Evolutionary conservation across 345 rosid species (phyloP).

Genomic region (Cardiospermum halicacabum): DNA sequence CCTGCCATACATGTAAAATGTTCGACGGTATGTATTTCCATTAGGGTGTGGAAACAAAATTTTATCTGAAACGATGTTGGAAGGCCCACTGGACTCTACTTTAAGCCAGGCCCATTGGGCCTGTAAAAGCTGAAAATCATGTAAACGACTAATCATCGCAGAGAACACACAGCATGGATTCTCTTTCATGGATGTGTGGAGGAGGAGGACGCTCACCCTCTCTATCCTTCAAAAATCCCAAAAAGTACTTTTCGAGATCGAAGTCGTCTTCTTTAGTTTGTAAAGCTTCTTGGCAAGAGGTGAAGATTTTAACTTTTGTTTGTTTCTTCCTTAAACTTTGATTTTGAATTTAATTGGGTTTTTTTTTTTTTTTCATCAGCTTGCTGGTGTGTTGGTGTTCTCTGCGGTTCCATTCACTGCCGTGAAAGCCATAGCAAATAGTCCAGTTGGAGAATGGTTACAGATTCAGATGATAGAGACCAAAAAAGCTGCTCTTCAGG

Average conservation of each 20-base stretch:
- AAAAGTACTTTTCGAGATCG: constrained; percentile 1
- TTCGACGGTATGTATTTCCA: no score
- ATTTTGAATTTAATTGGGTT: not conserved
- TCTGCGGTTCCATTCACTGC: constrained; percentile 89
- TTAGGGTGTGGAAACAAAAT: no score
- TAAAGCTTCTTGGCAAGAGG: constrained; percentile 94
- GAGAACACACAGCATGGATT: not conserved
- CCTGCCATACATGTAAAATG: no score
- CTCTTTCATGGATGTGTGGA: constrained; percentile 9
- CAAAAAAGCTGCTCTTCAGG: constrained; percentile 58
- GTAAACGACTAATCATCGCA: no score
- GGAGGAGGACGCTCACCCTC: not conserved
- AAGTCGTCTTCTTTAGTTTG: constrained; percentile 34
- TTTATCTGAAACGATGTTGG: no score
- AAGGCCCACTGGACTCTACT: no score
- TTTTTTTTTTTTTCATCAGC: constrained; percentile 30
- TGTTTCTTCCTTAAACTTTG: not conserved
- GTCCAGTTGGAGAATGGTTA: constrained; percentile 72
- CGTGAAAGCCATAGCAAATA: constrained; percentile 90
- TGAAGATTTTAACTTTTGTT: constrained; percentile 5
- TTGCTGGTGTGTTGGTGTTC: constrained; percentile 82
- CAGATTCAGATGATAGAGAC: constrained; percentile 58
- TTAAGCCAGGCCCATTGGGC: no score
- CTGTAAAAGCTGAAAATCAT: no score
- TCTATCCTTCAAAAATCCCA: not conserved